Evolutionary conservation across 2,329 filamentous ascomycete species (phyloP), one percentile per base, ranked within the genome.

Genomic region (Colletotrichum cordylinicola): DNA sequence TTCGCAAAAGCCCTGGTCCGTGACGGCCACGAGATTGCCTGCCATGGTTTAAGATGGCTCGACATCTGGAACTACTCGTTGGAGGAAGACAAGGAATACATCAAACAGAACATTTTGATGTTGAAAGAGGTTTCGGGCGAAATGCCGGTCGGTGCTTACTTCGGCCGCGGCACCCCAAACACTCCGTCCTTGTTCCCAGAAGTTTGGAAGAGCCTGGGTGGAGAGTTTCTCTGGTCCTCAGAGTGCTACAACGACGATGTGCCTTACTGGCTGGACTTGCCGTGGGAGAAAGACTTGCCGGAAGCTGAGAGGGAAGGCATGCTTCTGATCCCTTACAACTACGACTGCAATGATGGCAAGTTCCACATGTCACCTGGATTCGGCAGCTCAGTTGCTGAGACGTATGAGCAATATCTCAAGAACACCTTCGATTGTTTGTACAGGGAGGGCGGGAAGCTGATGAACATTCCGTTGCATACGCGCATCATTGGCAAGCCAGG

Each of bases 311-410:
- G 81, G 29, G 82, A 86, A 69, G 85, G 85, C 7, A 81, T 85
- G 78, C 80, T 86, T 15, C 78, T 86, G 21, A 81, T 85, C 21
- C 83, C 83, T 0, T 85, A 85, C 75, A 83, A 79, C 67, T 85
- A 85, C 77, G 83, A 85, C 74, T 83, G 82, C 79, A 86, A 86
- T 64, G 85, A 86, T 74, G 85, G 85, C 2, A 87, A 87, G 70
- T 86, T 86, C 62, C 85, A 86, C 75, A 86, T 86, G 84, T 81
- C 83, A 13, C 84, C 85, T 7, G 85, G 85, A 4, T 87, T 86
- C 71, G 82, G 83, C 27, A 84, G 82, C 56, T 84, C 82, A 16
- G 83, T 83, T 29, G 85, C 81, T 8, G 80, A 81, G 74, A 80
- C 79, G 24, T 87, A 86, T 67, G 85, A 85, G 67, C 80, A 85